Conservation (phyloP, 495 filamentous ascomycete genomes). For the Lindgomyces ingoldianus region DNA sequence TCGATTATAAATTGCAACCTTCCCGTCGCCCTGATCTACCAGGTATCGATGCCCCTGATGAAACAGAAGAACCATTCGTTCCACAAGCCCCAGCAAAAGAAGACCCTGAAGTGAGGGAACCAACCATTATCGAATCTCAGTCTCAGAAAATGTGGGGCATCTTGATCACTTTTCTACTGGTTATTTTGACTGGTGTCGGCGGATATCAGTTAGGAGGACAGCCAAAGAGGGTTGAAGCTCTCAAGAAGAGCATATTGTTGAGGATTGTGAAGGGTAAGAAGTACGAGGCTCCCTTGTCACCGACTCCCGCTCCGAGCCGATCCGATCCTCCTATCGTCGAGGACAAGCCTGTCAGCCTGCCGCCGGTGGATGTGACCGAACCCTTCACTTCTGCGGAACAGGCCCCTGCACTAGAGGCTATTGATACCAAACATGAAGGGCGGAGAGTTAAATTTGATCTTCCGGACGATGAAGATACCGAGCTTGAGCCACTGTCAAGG, state of each 20-base stretch:
- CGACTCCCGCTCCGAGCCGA: not conserved
- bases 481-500: constrained; percentile 23
- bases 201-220: not conserved
- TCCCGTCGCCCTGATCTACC: not conserved
- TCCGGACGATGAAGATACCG: constrained; percentile 30
- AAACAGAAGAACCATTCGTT: not conserved
- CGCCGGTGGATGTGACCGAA: not conserved
- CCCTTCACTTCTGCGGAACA: not conserved
- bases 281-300: not conserved
- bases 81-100: not conserved
- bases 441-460: constrained; percentile 28
- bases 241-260: constrained; percentile 16
- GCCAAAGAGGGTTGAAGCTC: constrained; percentile 3
- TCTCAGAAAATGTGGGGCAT: not conserved
- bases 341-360: not conserved
- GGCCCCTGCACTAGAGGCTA: not conserved
- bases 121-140: constrained; percentile 12
- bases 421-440: constrained; percentile 9
- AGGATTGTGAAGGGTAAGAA: constrained; percentile 4
- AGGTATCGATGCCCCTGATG: not conserved
- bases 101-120: not conserved
- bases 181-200: not conserved
- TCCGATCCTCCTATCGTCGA: not conserved
- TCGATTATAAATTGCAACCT: constrained; percentile 8
- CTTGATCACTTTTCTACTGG: constrained; percentile 7